Conservation (phyloP, 805 yeast species). For the Dipodascopsis uninucleata region DNA sequence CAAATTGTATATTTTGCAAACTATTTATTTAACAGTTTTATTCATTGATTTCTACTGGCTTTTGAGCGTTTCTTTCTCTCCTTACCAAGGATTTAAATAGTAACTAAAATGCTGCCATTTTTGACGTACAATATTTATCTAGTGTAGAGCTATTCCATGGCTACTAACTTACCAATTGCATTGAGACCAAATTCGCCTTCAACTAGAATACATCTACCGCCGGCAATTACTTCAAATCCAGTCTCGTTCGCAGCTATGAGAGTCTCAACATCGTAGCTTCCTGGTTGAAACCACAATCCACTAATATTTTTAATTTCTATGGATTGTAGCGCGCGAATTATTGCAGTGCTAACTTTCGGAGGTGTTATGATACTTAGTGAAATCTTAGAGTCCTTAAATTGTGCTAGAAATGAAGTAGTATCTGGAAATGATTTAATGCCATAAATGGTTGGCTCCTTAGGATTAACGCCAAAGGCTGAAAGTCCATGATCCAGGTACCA, state of each 20-base stretch:
- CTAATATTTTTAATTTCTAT: constrained; percentile 39
- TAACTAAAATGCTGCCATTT: background rate
- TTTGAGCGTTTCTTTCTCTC: background rate
- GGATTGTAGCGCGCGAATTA: constrained; percentile 41
- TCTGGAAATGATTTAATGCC: constrained; percentile 40
- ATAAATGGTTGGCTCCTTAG: constrained; percentile 48
- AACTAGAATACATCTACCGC: constrained; percentile 68
- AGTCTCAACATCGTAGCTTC: constrained; percentile 57
- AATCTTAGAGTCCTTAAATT: constrained; percentile 42
- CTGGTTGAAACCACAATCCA: constrained; percentile 83
- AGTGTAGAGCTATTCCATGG: background rate
- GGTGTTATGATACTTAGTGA: constrained; percentile 74
- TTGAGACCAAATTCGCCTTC: constrained; percentile 48
- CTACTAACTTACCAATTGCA: constrained; percentile 18
- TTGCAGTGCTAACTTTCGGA: constrained; percentile 53
- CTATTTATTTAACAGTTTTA: background rate
- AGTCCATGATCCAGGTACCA: constrained; percentile 63
- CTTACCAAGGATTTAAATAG: background rate
- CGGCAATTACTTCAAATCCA: constrained; percentile 40
- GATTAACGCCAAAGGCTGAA: constrained; percentile 66
- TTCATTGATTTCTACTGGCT: background rate
- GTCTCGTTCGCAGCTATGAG: constrained; percentile 38
- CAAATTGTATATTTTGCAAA: too few relatives aligned
- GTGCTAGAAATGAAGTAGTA: constrained; percentile 28
- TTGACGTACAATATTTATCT: background rate